A percentile compares a stretch with the other conserved stretches of the same genome.
Evolutionary conservation across 2,329 filamentous ascomycete species (phyloP).

Genomic region (Cryphonectria japonica): DNA sequence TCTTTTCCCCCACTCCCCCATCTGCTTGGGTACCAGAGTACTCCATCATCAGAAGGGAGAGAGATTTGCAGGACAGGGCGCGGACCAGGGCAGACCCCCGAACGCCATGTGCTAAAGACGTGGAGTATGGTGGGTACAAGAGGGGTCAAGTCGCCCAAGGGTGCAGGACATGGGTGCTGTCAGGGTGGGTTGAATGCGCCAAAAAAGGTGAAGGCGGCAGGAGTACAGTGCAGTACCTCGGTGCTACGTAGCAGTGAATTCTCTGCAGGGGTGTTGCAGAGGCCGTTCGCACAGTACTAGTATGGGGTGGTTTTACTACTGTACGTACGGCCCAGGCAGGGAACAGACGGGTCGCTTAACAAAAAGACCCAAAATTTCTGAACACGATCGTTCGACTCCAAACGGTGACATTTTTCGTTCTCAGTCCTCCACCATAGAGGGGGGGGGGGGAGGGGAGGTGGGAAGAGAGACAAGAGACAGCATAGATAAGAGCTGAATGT

Average conservation of each 20-base stretch:
- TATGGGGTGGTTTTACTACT: background rate
- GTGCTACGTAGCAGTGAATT: background rate
- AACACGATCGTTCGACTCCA: conserved; percentile 7
- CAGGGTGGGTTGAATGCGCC: conserved; percentile 9
- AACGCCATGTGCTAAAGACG: conserved; percentile 30
- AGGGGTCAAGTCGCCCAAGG: conserved; percentile 14
- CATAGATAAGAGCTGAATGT: background rate
- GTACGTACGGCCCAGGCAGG: background rate
- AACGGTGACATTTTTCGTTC: background rate
- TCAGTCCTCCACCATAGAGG: background rate
- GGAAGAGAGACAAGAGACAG: background rate
- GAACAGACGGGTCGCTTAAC: background rate
- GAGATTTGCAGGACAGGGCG: conserved; percentile 29
- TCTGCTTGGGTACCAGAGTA: background rate
- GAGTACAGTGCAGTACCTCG: background rate
- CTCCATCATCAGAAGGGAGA: conserved; percentile 17
- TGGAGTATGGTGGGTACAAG: conserved; percentile 26
- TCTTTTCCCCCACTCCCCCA: background rate
- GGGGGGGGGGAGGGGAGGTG: too few relatives aligned
- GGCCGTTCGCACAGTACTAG: background rate
- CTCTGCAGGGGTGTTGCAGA: background rate
- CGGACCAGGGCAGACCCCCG: conserved; percentile 25
- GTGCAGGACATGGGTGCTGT: background rate
- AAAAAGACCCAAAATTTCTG: conserved; percentile 10
- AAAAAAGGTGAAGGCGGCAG: conserved; percentile 5